Evolutionary conservation across 768 basidiomycete species (phyloP).

Genomic region (Leccinum truebloodii): DNA sequence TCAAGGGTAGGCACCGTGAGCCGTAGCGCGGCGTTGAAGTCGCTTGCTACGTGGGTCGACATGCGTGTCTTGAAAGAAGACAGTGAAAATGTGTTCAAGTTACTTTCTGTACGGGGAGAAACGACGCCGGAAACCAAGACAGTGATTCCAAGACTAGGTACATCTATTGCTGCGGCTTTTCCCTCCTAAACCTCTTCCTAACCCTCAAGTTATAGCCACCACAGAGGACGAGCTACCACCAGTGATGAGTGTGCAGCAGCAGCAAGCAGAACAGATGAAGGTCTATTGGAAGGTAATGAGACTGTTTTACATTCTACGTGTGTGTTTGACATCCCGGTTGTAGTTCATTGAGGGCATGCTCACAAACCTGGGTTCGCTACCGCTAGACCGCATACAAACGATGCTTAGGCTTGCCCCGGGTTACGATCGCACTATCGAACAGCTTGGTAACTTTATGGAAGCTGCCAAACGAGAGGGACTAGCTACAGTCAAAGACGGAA

Average conservation of each 20-base stretch:
- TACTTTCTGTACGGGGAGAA: conserved; percentile 65
- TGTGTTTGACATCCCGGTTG: conserved; percentile 2
- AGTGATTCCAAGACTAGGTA: conserved; percentile 28
- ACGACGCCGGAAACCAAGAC: conserved; percentile 28
- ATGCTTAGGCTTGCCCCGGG: conserved; percentile 85
- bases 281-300: conserved; percentile 79
- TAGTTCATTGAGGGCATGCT: conserved; percentile 93
- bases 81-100: conserved; percentile 53
- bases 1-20: conserved; percentile 65
- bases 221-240: conserved; percentile 50
- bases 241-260: conserved; percentile 61
- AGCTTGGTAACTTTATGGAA: conserved; percentile 79
- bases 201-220: conserved; percentile 20
- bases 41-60: conserved; percentile 82
- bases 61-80: conserved; percentile 78
- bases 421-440: conserved; percentile 79
- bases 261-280: conserved; percentile 83
- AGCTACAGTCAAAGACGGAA: conserved; percentile 66
- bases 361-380: conserved; percentile 76
- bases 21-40: conserved; percentile 63
- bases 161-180: background rate
- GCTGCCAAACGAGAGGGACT: conserved; percentile 76
- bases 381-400: conserved; percentile 81
- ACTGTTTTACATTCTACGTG: background rate
- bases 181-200: background rate